Base-by-base conservation (phyloP, 176 grass and related monocot species). In the Cenchrus fungigraminus region DNA sequence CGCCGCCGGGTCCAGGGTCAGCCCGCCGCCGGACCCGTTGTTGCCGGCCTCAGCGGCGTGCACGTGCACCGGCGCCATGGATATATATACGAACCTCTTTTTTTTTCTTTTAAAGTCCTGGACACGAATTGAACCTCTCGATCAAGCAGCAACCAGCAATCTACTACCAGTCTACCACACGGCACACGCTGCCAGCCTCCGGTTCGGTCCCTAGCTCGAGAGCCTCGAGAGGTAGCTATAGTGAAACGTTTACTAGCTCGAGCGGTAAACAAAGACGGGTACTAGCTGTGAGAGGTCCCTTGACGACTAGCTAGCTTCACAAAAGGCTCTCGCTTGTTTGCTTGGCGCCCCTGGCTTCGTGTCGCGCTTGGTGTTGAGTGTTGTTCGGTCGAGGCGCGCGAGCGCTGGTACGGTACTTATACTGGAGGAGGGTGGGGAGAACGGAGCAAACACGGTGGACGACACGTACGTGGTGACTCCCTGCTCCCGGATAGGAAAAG, bases 51-150 rank as follows among this genome's bases (percentile, higher is more conserved):
- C 56, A 1, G 56, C 46, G 2, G 52, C 20, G 8, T 73, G 58
- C 66, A 86, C 46, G 8, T 73, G 58, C 66, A 86, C 46, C 6
- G 56, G 56, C 56, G 54, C 54, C 54, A 56, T 56, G 54, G 15
- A 17, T 15, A 25, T 25, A 25, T 25, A 25, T 25, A 17, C 54
- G 53, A 46, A 46, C 45, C 45, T 46, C 45, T 40, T 40, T 40
- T 40, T 40, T 40, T 40, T 3, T 40, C 4, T 40, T 3, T 4
- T 40, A 4, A 40, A 40, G 1, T 4, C 37, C 37, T 40, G 37
- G 3, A 40, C 37, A 40, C 37, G 37, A 40, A 40, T 40, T 40
- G 37, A 40, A 40, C 37, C 37, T 4, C 37, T 40, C 3, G 37
- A 46, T 46, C 45, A 6, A 46, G 6, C 45, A 46, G 45, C 45